Evolutionary conservation across 495 filamentous ascomycete genomes (phyloP), one percentile per base, ranked within the genome.

Genomic region (Sordaria brevicollis): DNA sequence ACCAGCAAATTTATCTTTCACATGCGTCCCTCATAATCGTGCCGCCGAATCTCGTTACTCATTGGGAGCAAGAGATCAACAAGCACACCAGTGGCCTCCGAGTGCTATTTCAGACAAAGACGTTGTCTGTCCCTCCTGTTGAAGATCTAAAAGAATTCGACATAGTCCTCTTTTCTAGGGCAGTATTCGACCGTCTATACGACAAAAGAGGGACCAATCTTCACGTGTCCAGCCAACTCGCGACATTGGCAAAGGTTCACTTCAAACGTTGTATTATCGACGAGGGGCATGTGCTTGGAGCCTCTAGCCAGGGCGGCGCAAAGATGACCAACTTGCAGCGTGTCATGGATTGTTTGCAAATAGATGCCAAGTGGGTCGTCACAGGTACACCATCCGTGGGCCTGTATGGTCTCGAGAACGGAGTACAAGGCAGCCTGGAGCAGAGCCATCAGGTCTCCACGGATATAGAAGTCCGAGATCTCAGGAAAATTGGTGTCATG

Each of bases 241-340:
- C 29, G 74, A 70, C 90, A 0, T 79, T 97, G 6, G 88, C 87
- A 43, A 75, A 86, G 19, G 79, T 97, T 11, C 93, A 91, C 72
- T 96, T 93, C 84, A 87, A 96, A 70, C 87, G 94, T 13, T 86
- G 94, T 54, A 93, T 98, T 38, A 89, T 96, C 36, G 94, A 98
- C 68, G 94, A 98, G 84, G 94, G 94, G 1, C 93, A 97, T 76
- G 90, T 86, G 49, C 88, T 96, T 43, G 90, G 90, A 0, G 86
- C 83, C 35, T 79, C 81, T 0, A 82, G 85, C 5, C 78, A 81
- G 19, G 86, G 85, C 15, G 21, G 21, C 49, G 49, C 35, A 36
- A 81, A 81, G 38, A 87, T 84, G 69, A 90, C 86, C 17, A 89
- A 91, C 62, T 83, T 93, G 39, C 86, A 90, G 39, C 82, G 85